Conservation (phyloP, 805 yeast genomes). For the Starmerella floris region DNA sequence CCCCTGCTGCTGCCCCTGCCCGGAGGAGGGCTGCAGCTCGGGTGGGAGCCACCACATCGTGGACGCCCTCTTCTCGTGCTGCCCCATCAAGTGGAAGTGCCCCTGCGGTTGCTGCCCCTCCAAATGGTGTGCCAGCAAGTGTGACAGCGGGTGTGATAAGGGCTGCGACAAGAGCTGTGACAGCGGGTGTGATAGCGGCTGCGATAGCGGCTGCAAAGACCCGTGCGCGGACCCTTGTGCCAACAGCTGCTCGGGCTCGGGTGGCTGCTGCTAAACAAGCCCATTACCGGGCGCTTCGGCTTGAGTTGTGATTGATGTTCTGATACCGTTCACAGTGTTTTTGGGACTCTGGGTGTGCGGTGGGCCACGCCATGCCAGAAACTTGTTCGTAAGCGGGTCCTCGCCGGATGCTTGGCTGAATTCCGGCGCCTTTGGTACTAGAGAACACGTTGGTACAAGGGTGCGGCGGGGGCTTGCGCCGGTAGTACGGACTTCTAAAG, state of each 20-base stretch:
- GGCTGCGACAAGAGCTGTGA: conserved; percentile 2
- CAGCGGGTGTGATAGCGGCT: not conserved
- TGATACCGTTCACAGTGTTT: too few relatives aligned
- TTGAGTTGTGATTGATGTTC: too few relatives aligned
- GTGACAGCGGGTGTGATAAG: not conserved
- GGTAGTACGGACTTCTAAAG: too few relatives aligned
- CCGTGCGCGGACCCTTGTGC: conserved; percentile 9
- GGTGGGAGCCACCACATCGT: conserved; percentile 11
- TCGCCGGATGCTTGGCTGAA: too few relatives aligned
- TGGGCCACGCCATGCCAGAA: too few relatives aligned
- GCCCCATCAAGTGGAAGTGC: conserved; percentile 13
- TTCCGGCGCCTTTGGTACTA: too few relatives aligned
- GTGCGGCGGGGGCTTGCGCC: too few relatives aligned
- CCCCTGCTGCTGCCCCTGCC: conserved; percentile 3
- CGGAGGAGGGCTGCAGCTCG: conserved; percentile 7
- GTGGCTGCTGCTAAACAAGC: too few relatives aligned
- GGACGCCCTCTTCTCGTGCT: conserved; percentile 10
- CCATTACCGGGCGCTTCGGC: too few relatives aligned
- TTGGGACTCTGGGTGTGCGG: not conserved
- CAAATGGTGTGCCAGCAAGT: conserved; percentile 2
- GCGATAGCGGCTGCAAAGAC: not conserved
- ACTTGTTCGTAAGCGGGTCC: too few relatives aligned
- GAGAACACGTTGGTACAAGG: too few relatives aligned
- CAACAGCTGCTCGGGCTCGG: not conserved
- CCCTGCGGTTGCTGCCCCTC: conserved; percentile 16